Conservation (phyloP, 257 asterid species). For the Misopates orontium region DNA sequence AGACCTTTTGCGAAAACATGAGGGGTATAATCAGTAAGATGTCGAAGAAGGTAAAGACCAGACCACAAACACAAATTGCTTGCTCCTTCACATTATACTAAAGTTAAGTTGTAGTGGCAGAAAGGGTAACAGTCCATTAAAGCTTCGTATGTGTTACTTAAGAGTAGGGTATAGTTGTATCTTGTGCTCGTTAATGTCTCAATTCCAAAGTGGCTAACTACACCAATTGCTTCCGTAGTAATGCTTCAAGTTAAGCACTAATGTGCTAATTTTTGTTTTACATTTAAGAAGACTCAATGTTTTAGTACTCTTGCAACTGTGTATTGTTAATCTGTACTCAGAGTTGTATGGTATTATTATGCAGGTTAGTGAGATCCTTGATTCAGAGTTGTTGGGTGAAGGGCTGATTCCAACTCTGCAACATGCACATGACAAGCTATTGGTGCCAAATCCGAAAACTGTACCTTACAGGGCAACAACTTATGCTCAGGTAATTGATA, state of each 20-base stretch:
- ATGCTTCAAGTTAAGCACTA: conserved; percentile 8
- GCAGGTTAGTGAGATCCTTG: conserved; percentile 95
- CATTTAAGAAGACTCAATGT: conserved; percentile 17
- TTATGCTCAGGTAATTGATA: conserved; percentile 78
- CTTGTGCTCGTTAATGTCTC: too few species aligned
- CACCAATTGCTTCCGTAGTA: neutral
- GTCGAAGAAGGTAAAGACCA: too few species aligned
- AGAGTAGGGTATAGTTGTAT: too few species aligned
- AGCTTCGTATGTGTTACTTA: too few species aligned
- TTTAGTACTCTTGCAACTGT: conserved; percentile 8
- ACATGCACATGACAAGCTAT: conserved; percentile 90
- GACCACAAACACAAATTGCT: too few species aligned
- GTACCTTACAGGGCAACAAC: conserved; percentile 83
- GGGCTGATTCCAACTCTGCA: conserved; percentile 95
- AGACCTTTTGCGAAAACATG: conserved; percentile 1
- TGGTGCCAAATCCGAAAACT: conserved; percentile 75
- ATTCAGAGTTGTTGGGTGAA: conserved; percentile 94
- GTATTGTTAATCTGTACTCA: conserved; percentile 3
- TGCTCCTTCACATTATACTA: too few species aligned
- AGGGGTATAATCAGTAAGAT: neutral
- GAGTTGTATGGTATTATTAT: conserved; percentile 22
- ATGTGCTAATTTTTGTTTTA: neutral
- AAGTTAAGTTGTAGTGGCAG: too few species aligned
- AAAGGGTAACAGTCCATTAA: too few species aligned
- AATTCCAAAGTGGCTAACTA: too few species aligned